Conservation (phyloP, 805 yeast species). For the Yarrowia divulgata region DNA sequence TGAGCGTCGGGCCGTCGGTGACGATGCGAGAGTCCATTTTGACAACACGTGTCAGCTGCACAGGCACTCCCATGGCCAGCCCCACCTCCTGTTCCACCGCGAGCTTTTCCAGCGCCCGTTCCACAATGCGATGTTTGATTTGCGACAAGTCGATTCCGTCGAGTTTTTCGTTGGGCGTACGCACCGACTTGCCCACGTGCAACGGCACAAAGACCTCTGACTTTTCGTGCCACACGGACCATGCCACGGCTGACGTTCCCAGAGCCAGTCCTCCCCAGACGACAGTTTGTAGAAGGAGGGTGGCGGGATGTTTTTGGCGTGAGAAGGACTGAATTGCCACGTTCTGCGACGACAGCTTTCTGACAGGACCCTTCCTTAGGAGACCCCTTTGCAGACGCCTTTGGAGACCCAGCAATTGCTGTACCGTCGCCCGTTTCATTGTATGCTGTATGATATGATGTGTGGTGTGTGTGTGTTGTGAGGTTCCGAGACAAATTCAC, state of each 20-base stretch:
- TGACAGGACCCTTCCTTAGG: too few relatives aligned
- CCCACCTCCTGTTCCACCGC: slow-evolving; percentile 35
- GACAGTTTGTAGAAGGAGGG: slow-evolving; percentile 7
- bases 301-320: slow-evolving; percentile 38
- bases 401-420: neutral
- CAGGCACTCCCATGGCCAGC: slow-evolving; percentile 14
- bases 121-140: slow-evolving; percentile 32
- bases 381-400: too few relatives aligned
- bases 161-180: slow-evolving; percentile 21
- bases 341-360: neutral
- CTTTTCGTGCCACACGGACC: slow-evolving; percentile 22
- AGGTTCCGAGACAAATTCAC: neutral
- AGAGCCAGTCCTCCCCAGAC: slow-evolving; percentile 22
- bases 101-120: slow-evolving; percentile 29
- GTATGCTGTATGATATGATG: neutral
- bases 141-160: slow-evolving; percentile 32
- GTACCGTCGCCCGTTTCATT: slow-evolving; percentile 8
- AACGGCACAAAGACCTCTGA: slow-evolving; percentile 37
- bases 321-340: slow-evolving; percentile 18
- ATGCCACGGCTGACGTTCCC: slow-evolving; percentile 11
- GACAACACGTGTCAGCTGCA: slow-evolving; percentile 12
- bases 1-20: slow-evolving; percentile 23
- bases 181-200: slow-evolving; percentile 28
- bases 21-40: slow-evolving; percentile 29
- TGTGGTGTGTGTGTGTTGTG: neutral